Evolutionary conservation across 176 grass and related monocot species (phyloP).

Genomic region (Triticum timopheevii): DNA sequence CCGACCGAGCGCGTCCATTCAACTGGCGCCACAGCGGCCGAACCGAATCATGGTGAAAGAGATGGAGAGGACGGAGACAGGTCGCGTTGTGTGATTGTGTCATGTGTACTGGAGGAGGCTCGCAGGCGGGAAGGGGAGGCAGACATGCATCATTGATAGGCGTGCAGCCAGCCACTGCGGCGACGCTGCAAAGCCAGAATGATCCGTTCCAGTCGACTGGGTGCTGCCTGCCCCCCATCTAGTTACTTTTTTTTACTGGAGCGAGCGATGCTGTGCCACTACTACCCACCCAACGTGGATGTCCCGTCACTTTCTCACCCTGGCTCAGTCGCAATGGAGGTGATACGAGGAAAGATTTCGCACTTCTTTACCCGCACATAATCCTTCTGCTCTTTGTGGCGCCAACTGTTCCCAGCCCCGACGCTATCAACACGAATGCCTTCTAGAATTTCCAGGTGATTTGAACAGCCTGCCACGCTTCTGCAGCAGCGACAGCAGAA

Average conservation of each 20-base stretch:
- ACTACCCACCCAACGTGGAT: constrained; percentile 10
- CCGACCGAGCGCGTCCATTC: constrained; percentile 22
- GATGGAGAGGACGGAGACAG: neutral
- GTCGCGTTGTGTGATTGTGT: neutral
- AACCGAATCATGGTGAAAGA: constrained; percentile 39
- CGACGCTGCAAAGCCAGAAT: constrained; percentile 21
- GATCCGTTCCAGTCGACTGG: constrained; percentile 6
- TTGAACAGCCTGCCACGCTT: neutral
- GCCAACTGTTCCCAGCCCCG: constrained; percentile 9
- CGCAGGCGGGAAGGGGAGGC: neutral
- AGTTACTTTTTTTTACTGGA: neutral
- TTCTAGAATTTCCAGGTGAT: constrained; percentile 6
- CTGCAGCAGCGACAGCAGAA: neutral
- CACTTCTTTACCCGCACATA: neutral
- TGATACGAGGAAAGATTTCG: neutral
- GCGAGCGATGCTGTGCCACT: neutral
- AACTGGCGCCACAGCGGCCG: neutral
- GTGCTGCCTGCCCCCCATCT: neutral
- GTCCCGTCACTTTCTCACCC: neutral
- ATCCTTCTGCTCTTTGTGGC: constrained; percentile 5
- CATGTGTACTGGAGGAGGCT: constrained; percentile 1
- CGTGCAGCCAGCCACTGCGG: constrained; percentile 22
- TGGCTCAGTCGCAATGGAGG: neutral
- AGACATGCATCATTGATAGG: constrained; percentile 44
- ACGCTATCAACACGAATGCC: neutral